Evolutionary conservation across 179 eudicot species (phyloP).

Genomic region (Camellia oleifera): DNA sequence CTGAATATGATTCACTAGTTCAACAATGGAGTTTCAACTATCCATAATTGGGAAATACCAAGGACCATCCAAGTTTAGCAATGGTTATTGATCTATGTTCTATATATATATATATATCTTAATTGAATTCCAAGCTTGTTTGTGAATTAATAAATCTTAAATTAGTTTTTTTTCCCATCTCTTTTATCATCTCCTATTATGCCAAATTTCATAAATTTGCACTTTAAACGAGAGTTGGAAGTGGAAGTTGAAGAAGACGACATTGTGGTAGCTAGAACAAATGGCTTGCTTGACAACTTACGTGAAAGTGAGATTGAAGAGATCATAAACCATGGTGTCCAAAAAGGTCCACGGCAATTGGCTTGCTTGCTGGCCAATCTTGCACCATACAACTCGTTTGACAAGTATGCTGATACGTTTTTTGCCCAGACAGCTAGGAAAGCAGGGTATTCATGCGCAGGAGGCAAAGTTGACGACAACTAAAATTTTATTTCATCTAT

Average conservation of each 20-base stretch:
- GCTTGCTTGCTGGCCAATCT: not conserved
- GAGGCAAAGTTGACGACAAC: conserved; percentile 9
- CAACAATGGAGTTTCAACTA: conserved; percentile 18
- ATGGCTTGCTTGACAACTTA: conserved; percentile 31
- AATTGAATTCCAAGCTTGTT: not conserved
- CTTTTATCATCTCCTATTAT: not conserved
- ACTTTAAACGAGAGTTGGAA: not conserved
- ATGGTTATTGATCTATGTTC: not conserved
- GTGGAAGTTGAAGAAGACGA: conserved; percentile 23
- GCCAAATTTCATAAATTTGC: not conserved
- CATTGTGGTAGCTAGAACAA: conserved; percentile 22
- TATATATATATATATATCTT: not conserved
- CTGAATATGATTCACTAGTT: conserved; percentile 15
- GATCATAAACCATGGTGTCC: not conserved
- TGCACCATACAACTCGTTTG: conserved; percentile 9
- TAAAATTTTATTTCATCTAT: too few species aligned
- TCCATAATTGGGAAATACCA: conserved; percentile 19
- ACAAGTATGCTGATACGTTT: not conserved
- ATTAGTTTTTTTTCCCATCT: not conserved
- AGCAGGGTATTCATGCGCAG: not conserved
- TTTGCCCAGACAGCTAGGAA: not conserved
- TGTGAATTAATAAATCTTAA: not conserved
- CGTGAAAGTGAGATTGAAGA: conserved; percentile 11
- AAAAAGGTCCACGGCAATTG: not conserved
- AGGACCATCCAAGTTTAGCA: conserved; percentile 14